These are phyloP conservation scores for Erodium texanum DNA, from an alignment of 441 rosid genomes.

Conservation along the genomic window DNA sequence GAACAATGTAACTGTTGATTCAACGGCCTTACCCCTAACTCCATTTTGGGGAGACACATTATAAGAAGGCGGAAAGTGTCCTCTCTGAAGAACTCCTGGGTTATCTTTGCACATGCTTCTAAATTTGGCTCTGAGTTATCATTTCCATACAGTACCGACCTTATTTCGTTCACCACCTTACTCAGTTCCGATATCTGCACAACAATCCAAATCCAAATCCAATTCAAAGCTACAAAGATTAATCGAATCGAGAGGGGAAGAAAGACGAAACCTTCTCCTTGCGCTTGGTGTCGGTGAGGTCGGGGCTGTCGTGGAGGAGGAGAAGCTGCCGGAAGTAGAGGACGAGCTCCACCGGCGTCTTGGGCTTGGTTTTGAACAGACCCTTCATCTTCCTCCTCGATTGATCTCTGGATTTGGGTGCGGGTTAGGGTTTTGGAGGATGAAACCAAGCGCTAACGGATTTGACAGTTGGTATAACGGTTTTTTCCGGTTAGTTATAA, in stretches of 20 bases:
- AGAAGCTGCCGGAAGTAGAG: conserved; percentile 23
- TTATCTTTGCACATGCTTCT: conserved; percentile 46
- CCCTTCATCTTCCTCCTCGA: conserved; percentile 19
- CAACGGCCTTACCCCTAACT: conserved; percentile 37
- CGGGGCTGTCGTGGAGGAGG: conserved; percentile 12
- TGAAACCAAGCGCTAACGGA: too few relatives aligned
- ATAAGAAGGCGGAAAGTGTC: conserved; percentile 44
- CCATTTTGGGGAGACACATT: conserved; percentile 32
- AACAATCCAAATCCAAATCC: too few relatives aligned
- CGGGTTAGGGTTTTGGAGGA: conserved; percentile 1
- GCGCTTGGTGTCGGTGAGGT: conserved; percentile 19
- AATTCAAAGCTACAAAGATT: too few relatives aligned
- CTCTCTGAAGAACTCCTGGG: conserved; percentile 45
- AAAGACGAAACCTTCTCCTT: conserved; percentile 18
- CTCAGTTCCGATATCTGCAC: conserved; percentile 31
- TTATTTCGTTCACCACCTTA: conserved; percentile 35
- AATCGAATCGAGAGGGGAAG: neutral
- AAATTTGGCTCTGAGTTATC: conserved; percentile 42
- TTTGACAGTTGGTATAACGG: too few relatives aligned
- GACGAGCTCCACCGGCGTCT: conserved; percentile 22
- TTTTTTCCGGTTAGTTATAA: too few relatives aligned
- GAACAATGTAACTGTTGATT: too few relatives aligned
- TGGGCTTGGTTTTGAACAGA: conserved; percentile 25
- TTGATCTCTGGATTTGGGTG: neutral
- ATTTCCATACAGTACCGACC: conserved; percentile 37